Percentiles rank a stretch among this genome's conserved stretches.
phyloP scores from a whole-genome alignment of 2,329 filamentous ascomycete species.

The Huntiella abstrusa region DNA sequence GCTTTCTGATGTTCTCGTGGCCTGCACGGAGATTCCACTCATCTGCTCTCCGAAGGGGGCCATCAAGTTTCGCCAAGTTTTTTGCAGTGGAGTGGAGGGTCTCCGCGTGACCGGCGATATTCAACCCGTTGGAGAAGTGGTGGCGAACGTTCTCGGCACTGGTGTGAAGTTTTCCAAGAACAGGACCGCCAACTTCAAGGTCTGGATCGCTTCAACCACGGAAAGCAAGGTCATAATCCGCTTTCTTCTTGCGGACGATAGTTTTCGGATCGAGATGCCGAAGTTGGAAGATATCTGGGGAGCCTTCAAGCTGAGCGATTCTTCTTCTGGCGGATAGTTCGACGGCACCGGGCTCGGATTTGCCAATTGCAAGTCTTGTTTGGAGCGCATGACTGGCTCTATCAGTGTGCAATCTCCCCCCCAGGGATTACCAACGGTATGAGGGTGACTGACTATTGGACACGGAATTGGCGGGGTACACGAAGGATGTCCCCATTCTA shows the following conservation, averaged over 20 bases:
- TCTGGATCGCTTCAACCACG: constrained; percentile 43
- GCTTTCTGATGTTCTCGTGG: constrained; percentile 51
- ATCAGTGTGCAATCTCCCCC: constrained; percentile 46
- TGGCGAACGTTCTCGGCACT: constrained; percentile 62
- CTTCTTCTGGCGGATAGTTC: constrained; percentile 60
- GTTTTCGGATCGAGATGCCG: constrained; percentile 65
- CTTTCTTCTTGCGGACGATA: constrained; percentile 58
- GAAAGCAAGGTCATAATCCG: constrained; percentile 45
- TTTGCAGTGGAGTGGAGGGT: constrained; percentile 38
- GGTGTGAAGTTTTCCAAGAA: constrained; percentile 57
- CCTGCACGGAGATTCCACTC: constrained; percentile 72
- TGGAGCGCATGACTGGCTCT: constrained; percentile 62
- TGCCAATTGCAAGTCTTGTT: constrained; percentile 63
- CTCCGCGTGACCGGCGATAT: constrained; percentile 70
- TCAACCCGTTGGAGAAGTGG: constrained; percentile 64
- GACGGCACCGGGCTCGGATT: constrained; percentile 61
- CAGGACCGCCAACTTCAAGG: constrained; percentile 47
- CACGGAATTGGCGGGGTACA: constrained; percentile 18
- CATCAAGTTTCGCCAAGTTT: constrained; percentile 48
- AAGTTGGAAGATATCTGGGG: constrained; percentile 56
- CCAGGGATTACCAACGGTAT: constrained; percentile 41
- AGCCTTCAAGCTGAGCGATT: constrained; percentile 66
- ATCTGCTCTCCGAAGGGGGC: constrained; percentile 70
- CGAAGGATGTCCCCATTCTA: constrained; percentile 50
- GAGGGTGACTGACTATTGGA: constrained; percentile 50